Base-by-base conservation (phyloP, 192 early-diverging fungal species). In the Entomortierella chlamydospora region DNA sequence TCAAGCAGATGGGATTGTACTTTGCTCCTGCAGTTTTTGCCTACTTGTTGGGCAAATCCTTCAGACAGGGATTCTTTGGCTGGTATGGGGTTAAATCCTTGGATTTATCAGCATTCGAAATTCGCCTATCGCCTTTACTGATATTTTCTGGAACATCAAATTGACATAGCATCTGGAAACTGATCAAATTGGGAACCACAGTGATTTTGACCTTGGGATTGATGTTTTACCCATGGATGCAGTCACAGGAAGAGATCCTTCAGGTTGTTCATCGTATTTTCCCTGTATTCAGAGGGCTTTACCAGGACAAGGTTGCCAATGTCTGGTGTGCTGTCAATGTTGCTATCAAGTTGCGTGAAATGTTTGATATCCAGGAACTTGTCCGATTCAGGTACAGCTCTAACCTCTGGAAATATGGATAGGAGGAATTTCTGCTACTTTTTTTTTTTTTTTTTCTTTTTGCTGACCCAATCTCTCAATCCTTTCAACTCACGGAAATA, bases 271-370 rank as follows among this genome's bases (percentile, higher is more conserved):
- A 85, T 45, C 89, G 98, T 13, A 87, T 99, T 2, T 99, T 99
- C 57, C 98, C 98, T 0, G 90, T 99, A 10, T 89, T 91, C 17
- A 90, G 98, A 30, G 98, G 98, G 0, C 82, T 99, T 18, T 99
- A 96, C 81, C 97, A 99, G 78, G 98, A 99, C 85, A 99, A 99
- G 80, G 98, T 99, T 2, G 96, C 95, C 43, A 99, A 98, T 70
- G 71, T 99, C 10, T 99, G 98, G 98, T 99, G 98, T 72, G 93
- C 96, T 0, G 45, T 96, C 3, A 97, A 92, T 52, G 88, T 97
- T 3, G 83, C 90, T 12, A 71, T 99, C 65, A 98, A 98, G 66
- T 67, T 97, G 52, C 91, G 93, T 12, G 81, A 88, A 8, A 64
- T 94, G 20, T 90, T 94, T 64, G 71, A 81, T 20, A 63, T 91